A percentile compares a stretch with the other conserved stretches of the same genome.
Conservation (phyloP, 1,284 basidiomycete species). For the Sporisorium exsertum region DNA sequence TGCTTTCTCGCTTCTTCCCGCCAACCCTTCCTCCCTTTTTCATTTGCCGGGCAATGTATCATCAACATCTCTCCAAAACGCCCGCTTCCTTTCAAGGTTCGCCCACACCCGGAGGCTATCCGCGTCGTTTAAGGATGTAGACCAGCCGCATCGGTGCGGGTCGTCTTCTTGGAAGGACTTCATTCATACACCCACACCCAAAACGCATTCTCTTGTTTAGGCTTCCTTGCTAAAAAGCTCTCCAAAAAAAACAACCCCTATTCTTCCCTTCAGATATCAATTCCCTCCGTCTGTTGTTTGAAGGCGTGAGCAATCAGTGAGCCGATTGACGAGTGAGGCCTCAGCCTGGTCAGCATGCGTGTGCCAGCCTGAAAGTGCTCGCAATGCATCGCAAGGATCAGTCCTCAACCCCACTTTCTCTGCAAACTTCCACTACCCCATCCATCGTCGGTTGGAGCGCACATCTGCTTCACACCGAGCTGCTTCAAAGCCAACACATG, state of each 20-base stretch:
- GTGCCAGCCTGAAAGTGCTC: too few species aligned
- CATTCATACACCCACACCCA: neutral
- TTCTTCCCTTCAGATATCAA: neutral
- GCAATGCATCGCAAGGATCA: too few species aligned
- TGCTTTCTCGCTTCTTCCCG: conserved; percentile 27
- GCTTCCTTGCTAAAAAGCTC: neutral
- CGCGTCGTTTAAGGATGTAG: neutral
- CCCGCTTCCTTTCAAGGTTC: neutral
- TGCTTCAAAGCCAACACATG: neutral
- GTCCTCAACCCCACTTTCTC: too few species aligned
- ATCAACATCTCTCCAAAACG: conserved; percentile 28
- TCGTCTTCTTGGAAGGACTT: neutral
- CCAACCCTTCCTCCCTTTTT: neutral
- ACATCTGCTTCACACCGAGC: neutral
- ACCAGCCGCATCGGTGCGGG: neutral
- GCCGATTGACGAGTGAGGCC: too few species aligned
- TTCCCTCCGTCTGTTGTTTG: neutral
- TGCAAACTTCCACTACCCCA: too few species aligned
- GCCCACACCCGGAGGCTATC: neutral
- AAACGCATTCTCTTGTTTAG: neutral
- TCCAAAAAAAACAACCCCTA: too few species aligned
- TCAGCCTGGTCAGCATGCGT: too few species aligned
- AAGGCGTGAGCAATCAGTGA: neutral
- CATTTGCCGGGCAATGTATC: conserved; percentile 22
- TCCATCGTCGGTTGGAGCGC: neutral